These are phyloP conservation scores for Phytophthora crassamura DNA, from an alignment of 352 stramenopile genomes.

Conservation along the genomic window DNA sequence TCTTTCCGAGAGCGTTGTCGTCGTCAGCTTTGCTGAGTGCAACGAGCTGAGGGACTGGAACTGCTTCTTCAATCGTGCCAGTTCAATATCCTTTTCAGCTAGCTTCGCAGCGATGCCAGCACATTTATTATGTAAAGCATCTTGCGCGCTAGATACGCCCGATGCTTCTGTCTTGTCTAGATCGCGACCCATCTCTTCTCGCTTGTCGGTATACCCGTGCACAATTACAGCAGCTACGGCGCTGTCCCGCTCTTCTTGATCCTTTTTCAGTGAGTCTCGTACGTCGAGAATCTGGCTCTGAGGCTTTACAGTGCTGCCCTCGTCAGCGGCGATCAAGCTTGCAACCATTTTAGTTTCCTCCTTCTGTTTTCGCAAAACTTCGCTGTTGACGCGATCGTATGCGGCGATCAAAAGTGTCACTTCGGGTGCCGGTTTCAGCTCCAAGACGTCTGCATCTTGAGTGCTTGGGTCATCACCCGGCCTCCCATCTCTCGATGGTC, in stretches of 20 bases:
- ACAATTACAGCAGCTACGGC: conserved; percentile 46
- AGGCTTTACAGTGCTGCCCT: conserved; percentile 20
- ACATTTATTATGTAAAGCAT: conserved; percentile 24
- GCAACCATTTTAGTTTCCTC: conserved; percentile 27
- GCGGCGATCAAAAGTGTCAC: conserved; percentile 13
- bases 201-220: neutral
- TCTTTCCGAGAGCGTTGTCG: neutral
- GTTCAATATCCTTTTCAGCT: conserved; percentile 23
- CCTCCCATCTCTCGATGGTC: neutral
- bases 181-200: conserved; percentile 1
- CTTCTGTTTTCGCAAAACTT: conserved; percentile 39
- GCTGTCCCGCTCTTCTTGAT: conserved; percentile 32
- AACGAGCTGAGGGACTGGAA: conserved; percentile 20
- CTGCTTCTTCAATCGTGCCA: conserved; percentile 24
- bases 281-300: conserved; percentile 38
- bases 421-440: conserved; percentile 6
- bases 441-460: neutral
- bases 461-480: neutral
- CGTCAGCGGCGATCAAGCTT: conserved; percentile 29
- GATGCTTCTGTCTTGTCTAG: conserved; percentile 1
- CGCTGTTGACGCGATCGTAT: conserved; percentile 40
- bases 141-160: neutral
- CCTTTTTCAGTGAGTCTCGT: conserved; percentile 30
- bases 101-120: conserved; percentile 26
- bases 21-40: neutral